phyloP scores from a whole-genome alignment of 2,329 filamentous ascomycete species.

The Diaporthe longicolla region DNA sequence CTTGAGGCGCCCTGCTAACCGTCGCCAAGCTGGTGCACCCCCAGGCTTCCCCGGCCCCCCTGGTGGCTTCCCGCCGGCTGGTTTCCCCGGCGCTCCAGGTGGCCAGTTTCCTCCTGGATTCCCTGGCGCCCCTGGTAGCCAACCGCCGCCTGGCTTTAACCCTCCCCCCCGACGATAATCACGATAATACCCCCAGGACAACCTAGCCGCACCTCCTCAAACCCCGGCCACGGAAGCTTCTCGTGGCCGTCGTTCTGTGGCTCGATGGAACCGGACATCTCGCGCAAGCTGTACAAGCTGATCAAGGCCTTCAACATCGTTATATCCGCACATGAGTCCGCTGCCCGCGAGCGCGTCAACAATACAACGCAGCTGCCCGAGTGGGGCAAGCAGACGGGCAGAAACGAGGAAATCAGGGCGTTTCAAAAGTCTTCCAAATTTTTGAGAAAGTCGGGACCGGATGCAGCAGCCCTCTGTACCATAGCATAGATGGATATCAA shows the following conservation, averaged over 20 bases:
- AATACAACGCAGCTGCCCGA: constrained; percentile 94
- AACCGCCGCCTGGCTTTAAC: constrained; percentile 80
- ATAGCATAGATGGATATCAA: constrained; percentile 42
- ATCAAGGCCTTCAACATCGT: constrained; percentile 96
- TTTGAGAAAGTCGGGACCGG: constrained; percentile 24
- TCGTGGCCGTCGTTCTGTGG: constrained; percentile 89
- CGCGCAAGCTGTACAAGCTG: constrained; percentile 88
- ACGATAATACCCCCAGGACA: constrained; percentile 36
- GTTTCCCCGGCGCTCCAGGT: constrained; percentile 58
- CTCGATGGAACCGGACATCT: constrained; percentile 87
- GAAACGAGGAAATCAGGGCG: constrained; percentile 39
- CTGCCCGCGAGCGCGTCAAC: constrained; percentile 84
- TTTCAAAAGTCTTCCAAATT: constrained; percentile 39
- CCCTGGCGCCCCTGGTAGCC: constrained; percentile 60
- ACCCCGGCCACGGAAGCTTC: constrained; percentile 75
- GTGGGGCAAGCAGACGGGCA: constrained; percentile 90
- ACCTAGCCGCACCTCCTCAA: background rate
- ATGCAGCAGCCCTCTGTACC: constrained; percentile 36
- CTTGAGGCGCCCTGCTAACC: constrained; percentile 53
- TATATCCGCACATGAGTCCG: constrained; percentile 86
- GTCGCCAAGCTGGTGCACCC: constrained; percentile 60
- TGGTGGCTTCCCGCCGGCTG: constrained; percentile 62
- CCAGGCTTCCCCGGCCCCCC: constrained; percentile 60
- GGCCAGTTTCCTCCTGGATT: constrained; percentile 61
- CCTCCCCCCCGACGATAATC: constrained; percentile 74